Percentiles rank a stretch among this genome's conserved stretches.
These are phyloP conservation scores for Colletotrichum sp. DNA, from an alignment of 2,329 filamentous ascomycete genomes.

Conservation along the genomic window DNA sequence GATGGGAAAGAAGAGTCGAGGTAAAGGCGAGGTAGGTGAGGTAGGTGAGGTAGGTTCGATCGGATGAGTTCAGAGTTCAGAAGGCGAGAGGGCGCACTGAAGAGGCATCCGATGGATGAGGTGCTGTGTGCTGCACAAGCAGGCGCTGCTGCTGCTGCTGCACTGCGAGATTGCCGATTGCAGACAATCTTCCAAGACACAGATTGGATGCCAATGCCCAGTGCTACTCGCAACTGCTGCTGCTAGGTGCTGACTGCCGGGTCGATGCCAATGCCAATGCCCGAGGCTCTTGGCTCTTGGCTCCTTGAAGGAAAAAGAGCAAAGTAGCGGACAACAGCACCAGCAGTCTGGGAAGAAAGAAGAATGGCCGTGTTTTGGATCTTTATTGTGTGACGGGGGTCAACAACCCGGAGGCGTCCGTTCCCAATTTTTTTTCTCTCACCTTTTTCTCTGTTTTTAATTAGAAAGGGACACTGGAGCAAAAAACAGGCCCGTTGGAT, in stretches of 20 bases:
- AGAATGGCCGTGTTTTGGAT: neutral
- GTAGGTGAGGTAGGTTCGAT: neutral
- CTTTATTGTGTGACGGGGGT: neutral
- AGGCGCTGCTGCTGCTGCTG: neutral
- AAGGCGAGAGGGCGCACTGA: neutral
- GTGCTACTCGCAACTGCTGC: neutral
- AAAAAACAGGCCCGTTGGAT: neutral
- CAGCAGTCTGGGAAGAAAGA: neutral
- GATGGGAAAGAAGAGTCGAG: neutral
- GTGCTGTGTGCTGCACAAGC: neutral
- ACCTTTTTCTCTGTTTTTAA: neutral
- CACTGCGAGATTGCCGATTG: neutral
- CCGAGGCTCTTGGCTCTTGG: constrained; percentile 1
- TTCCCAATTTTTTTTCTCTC: constrained; percentile 6
- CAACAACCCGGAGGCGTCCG: neutral
- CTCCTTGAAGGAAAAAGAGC: neutral
- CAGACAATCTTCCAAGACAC: neutral
- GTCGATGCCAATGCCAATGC: neutral
- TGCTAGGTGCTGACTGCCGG: constrained; percentile 4
- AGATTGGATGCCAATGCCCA: neutral
- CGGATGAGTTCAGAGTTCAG: neutral
- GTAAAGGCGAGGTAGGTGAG: neutral
- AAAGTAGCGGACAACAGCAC: neutral
- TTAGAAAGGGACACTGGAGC: neutral
- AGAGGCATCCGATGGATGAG: constrained; percentile 1